Evolutionary conservation across 768 basidiomycete species (phyloP), one percentile per base, ranked within the genome.

Genomic region (Gelatoporia subvermispora): DNA sequence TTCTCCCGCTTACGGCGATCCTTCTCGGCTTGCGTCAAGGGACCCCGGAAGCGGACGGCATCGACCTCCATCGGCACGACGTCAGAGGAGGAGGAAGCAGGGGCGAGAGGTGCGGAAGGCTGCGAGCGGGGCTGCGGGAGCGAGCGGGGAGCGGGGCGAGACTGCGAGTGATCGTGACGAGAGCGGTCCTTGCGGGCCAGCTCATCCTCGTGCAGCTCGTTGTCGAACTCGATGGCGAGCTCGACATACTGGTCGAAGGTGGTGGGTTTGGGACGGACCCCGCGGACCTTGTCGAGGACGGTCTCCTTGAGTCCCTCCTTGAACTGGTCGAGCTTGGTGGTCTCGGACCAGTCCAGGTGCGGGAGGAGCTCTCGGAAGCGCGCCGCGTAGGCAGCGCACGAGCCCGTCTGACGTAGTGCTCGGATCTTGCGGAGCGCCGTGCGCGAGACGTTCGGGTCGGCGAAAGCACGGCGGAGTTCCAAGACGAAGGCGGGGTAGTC

Each of bases 341-440:
- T 70, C 41, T 66, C 62, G n/a, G 60, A 61, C 56, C 58, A 55
- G 17, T 66, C 54, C 3, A 69, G 44, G 23, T 68, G 54, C 23
- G 43, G 45, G 18, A 60, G 39, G 37, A 60, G 48, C 41, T 69
- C 63, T 23, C 50, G 39, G 52, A 65, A 70, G 28, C 47, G 54
- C 18, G 59, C 51, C 36, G 60, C 55, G 49, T 65, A 71, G 11
- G 49, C 52, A 42, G 63, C 53, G 34, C 53, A 51, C 0, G 67
- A 63, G 11, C 62, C 57, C 23, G 64, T 64, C 47, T 71, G 69
- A 34, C 52, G 51, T 17, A 72, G 64, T 9, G 46, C 43, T 21
- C 63, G 56, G 37, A 70, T 47, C 46, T 65, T 63, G 22, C 49
- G 48, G 17, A 62, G 44, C 24, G 61, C 56, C n/a, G 58, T 45